Evolutionary conservation across 2,329 filamentous ascomycete genomes (phyloP).

Genomic region (Penicillium sp.): DNA sequence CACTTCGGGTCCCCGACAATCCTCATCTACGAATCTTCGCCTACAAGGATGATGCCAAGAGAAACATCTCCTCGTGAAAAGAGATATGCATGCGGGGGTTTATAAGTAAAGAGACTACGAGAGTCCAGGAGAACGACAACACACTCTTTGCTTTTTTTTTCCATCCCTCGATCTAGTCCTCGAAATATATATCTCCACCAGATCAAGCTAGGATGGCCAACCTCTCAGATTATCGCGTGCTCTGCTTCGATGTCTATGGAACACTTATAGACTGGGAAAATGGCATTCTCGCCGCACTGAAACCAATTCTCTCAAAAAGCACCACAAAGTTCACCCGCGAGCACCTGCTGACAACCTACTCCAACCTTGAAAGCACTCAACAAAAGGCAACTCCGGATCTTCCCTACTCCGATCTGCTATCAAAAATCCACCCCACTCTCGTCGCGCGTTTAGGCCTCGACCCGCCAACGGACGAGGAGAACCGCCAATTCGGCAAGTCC

Average conservation of each 20-base stretch:
- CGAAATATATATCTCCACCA: not conserved
- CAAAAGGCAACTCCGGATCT: conserved; percentile 57
- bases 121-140: not conserved
- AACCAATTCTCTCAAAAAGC: conserved; percentile 40
- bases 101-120: not conserved
- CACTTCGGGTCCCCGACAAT: conserved; percentile 1
- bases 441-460: conserved; percentile 29
- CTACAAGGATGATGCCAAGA: not conserved
- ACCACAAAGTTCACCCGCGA: conserved; percentile 40
- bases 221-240: conserved; percentile 47
- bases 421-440: conserved; percentile 43
- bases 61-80: not conserved
- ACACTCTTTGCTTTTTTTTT: not conserved
- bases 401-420: conserved; percentile 61
- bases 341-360: conserved; percentile 25
- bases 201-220: conserved; percentile 21
- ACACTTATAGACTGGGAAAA: conserved; percentile 76
- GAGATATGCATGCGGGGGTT: not conserved
- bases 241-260: conserved; percentile 77
- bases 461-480: conserved; percentile 35
- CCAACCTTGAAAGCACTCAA: conserved; percentile 45
- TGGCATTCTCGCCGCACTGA: conserved; percentile 59
- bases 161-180: not conserved
- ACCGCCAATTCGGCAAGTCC: conserved; percentile 48
- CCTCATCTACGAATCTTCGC: not conserved